These are phyloP conservation scores for Albophoma yamanashiensis DNA, from an alignment of 2,329 filamentous ascomycete species.

Conservation along the genomic window DNA sequence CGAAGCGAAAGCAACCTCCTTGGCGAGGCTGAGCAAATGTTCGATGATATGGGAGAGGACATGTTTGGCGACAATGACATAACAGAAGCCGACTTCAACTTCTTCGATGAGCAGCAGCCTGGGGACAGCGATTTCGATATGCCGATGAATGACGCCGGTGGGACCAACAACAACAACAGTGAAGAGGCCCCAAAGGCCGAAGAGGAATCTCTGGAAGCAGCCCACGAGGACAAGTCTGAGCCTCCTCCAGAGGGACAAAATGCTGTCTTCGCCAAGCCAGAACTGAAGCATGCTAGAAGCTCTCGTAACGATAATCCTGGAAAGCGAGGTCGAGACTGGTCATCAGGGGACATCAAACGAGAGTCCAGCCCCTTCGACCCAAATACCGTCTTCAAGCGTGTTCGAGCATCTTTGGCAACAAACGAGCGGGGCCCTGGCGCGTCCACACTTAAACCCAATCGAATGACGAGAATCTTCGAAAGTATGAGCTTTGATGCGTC, in stretches of 20 bases:
- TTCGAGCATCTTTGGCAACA: slow-evolving; percentile 33
- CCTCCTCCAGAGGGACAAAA: slow-evolving; percentile 13
- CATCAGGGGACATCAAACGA: slow-evolving; percentile 30
- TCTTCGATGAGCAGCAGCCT: slow-evolving; percentile 59
- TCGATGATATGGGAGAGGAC: slow-evolving; percentile 58
- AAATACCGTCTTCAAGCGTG: slow-evolving; percentile 47
- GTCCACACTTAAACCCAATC: slow-evolving; percentile 11
- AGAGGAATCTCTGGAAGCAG: slow-evolving; percentile 5
- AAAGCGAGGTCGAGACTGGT: slow-evolving; percentile 18
- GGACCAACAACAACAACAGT: slow-evolving; percentile 6
- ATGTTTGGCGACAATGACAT: slow-evolving; percentile 63
- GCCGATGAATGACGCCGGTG: slow-evolving; percentile 13
- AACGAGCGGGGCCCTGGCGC: slow-evolving; percentile 9
- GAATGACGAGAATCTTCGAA: slow-evolving; percentile 39
- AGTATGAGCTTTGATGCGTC: slow-evolving; percentile 43
- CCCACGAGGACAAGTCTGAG: slow-evolving; percentile 7
- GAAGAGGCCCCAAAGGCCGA: slow-evolving; percentile 6
- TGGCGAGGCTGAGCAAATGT: slow-evolving; percentile 46
- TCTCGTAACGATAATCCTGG: slow-evolving; percentile 31
- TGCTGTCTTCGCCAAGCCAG: slow-evolving; percentile 45
- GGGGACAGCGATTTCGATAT: slow-evolving; percentile 27
- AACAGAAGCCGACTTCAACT: slow-evolving; percentile 77
- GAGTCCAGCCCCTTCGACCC: slow-evolving; percentile 47
- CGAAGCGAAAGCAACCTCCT: slow-evolving; percentile 30
- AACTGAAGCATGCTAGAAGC: slow-evolving; percentile 47